Evolutionary conservation across 1,284 basidiomycete genomes (phyloP).

Genomic region (Puccinia sorghi): DNA sequence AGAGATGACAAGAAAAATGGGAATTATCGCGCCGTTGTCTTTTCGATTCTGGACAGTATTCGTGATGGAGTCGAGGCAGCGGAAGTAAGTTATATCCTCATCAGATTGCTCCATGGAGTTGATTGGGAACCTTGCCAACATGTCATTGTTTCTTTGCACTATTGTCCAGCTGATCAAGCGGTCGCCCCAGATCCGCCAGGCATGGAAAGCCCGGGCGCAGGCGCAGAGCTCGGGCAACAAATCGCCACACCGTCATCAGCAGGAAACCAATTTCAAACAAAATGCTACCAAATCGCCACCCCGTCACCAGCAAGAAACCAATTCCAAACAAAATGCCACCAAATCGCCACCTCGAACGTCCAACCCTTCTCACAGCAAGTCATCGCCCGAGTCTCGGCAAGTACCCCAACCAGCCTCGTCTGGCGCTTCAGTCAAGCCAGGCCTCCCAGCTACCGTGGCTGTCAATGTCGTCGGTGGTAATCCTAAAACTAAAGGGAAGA

Average conservation of each 20-base stretch:
- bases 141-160: not conserved
- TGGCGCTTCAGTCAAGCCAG: not conserved
- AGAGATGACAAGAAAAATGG: constrained; percentile 86
- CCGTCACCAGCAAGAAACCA: not conserved
- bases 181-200: constrained; percentile 31
- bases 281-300: not conserved
- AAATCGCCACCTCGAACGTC: constrained; percentile 5
- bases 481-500: constrained; percentile 20
- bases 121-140: not conserved
- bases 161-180: constrained; percentile 37
- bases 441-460: not conserved
- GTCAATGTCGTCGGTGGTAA: constrained; percentile 26
- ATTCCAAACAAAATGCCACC: too few relatives aligned
- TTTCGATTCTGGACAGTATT: constrained; percentile 81
- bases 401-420: not conserved
- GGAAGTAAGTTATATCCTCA: constrained; percentile 52
- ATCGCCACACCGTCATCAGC: constrained; percentile 19
- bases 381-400: constrained; percentile 2
- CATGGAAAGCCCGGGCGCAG: constrained; percentile 44
- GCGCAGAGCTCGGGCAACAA: constrained; percentile 8
- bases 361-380: not conserved
- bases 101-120: not conserved
- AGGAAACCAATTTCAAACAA: not conserved
- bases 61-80: constrained; percentile 77
- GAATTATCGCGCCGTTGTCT: constrained; percentile 78